These are phyloP conservation scores for Aspergillus clavatus DNA, from an alignment of 2,329 filamentous ascomycete species.

Conservation along the genomic window DNA sequence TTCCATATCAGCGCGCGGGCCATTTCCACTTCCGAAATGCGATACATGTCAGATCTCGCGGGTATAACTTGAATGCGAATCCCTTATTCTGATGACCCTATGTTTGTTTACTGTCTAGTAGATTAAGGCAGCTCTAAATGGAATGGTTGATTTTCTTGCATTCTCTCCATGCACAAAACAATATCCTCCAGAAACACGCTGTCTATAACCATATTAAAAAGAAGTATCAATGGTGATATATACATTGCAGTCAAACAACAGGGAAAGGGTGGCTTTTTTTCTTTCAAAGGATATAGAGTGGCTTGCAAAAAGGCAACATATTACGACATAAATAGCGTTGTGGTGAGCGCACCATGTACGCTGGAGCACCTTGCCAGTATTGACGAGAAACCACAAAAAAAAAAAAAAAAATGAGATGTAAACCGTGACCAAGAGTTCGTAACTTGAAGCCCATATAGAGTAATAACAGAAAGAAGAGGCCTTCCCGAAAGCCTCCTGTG, in stretches of 20 bases:
- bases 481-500: not conserved
- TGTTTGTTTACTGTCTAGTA: too few relatives aligned
- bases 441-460: not conserved
- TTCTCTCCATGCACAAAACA: not conserved
- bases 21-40: not conserved
- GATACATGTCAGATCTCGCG: too few relatives aligned
- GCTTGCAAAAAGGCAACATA: too few relatives aligned
- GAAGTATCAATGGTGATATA: constrained; percentile 23
- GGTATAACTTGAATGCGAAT: too few relatives aligned
- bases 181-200: constrained; percentile 7
- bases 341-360: not conserved
- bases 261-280: not conserved
- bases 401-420: not conserved
- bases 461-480: not conserved
- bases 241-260: constrained; percentile 15
- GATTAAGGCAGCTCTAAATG: not conserved
- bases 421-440: not conserved
- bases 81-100: too few relatives aligned
- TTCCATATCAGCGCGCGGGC: not conserved
- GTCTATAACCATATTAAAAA: constrained; percentile 20
- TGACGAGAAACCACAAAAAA: not conserved
- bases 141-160: not conserved
- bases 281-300: too few relatives aligned
- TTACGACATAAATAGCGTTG: not conserved
- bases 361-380: not conserved